Conservation (phyloP, 148 eudicot species). For the Agrostemma githago region DNA sequence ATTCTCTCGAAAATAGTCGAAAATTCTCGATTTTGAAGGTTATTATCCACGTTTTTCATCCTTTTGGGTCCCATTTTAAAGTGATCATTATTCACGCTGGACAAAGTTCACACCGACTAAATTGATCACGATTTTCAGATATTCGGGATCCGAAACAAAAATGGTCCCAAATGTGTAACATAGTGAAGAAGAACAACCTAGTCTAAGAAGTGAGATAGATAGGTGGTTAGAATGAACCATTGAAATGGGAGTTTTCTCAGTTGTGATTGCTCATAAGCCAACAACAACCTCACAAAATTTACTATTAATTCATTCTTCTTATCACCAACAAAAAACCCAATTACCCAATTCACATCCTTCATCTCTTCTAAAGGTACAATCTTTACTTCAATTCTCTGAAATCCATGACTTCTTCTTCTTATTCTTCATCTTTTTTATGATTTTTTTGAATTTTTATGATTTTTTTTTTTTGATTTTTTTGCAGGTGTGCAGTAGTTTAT, state of each 20-base stretch:
- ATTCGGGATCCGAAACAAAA: too few species aligned
- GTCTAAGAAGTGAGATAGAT: neutral
- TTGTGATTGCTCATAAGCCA: conserved; percentile 27
- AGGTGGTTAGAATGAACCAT: conserved; percentile 24
- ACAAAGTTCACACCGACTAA: too few species aligned
- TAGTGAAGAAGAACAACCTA: neutral
- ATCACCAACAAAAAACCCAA: conserved; percentile 16
- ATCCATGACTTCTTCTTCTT: too few species aligned
- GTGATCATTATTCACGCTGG: too few species aligned
- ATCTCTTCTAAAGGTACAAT: conserved; percentile 38
- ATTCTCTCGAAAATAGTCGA: too few species aligned
- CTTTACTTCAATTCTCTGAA: neutral
- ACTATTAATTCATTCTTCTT: conserved; percentile 16
- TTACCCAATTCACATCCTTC: conserved; percentile 12
- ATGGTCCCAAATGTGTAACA: too few species aligned
- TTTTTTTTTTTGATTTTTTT: neutral
- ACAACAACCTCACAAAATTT: conserved; percentile 11
- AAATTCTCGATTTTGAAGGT: too few species aligned
- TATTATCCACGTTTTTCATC: too few species aligned
- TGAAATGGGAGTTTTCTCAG: conserved; percentile 23
- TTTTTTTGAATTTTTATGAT: too few species aligned
- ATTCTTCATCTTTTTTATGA: too few species aligned
- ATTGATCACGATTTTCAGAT: too few species aligned
- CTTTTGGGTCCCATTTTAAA: too few species aligned
- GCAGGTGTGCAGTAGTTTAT: conserved; percentile 29